Conservation (phyloP, 2,329 filamentous ascomycete species). For the Celoporthe dispersa region DNA sequence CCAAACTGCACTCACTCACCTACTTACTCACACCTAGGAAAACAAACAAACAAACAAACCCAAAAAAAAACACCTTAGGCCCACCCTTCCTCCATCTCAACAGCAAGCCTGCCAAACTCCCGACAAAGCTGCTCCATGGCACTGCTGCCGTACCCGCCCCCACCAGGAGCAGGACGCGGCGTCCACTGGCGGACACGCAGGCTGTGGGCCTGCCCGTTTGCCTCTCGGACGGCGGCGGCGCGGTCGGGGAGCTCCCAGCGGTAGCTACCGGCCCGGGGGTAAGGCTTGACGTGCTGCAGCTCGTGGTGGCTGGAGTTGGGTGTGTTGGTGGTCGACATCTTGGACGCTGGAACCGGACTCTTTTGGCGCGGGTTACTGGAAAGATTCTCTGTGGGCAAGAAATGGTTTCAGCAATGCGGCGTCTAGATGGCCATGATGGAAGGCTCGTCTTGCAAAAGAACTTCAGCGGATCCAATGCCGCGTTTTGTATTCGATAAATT, state of each 20-base stretch:
- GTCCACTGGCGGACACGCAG: slow-evolving; percentile 1
- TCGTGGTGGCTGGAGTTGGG: background rate
- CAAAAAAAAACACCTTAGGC: background rate
- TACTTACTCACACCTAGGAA: background rate
- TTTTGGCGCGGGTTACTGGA: too few species aligned
- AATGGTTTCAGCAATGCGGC: too few species aligned
- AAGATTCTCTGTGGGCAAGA: too few species aligned
- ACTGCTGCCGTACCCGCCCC: background rate
- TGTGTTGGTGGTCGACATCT: background rate
- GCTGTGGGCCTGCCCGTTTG: background rate
- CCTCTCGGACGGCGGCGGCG: background rate
- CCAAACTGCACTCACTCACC: background rate
- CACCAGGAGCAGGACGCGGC: background rate
- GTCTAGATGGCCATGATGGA: background rate
- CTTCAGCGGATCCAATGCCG: background rate
- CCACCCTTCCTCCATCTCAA: slow-evolving; percentile 16
- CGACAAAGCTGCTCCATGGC: slow-evolving; percentile 1
- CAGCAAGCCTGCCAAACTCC: slow-evolving; percentile 18
- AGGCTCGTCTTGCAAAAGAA: background rate
- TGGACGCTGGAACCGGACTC: background rate
- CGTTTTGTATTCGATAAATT: background rate
- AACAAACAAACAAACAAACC: background rate
- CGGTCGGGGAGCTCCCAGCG: background rate
- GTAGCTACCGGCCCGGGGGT: slow-evolving; percentile 8
- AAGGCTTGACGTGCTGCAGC: background rate